Conservation (phyloP, 1,139 yeast genomes). For the Blastobotrys malaysiensis region DNA sequence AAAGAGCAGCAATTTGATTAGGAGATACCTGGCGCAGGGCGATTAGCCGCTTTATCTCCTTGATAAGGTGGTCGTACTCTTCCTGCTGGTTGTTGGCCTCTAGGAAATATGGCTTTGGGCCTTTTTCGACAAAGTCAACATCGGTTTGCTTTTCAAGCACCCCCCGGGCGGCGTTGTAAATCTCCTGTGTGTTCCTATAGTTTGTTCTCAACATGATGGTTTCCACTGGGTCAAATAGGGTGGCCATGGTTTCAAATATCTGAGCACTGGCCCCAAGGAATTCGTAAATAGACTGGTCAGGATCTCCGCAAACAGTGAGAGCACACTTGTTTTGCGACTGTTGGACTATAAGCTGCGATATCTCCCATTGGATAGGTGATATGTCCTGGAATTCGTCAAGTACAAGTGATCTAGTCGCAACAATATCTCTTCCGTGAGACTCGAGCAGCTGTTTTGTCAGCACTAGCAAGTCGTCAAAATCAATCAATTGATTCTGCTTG, state of each 20-base stretch:
- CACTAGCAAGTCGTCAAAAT: constrained; percentile 77
- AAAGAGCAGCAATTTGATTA: neutral
- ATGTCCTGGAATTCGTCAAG: constrained; percentile 97
- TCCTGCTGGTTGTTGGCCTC: neutral
- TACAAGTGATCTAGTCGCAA: constrained; percentile 57
- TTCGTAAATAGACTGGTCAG: constrained; percentile 88
- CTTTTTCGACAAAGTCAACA: neutral
- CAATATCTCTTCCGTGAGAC: constrained; percentile 37
- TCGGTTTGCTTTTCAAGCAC: constrained; percentile 55
- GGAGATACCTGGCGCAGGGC: neutral
- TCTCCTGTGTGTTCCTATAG: constrained; percentile 61
- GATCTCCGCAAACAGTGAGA: constrained; percentile 87
- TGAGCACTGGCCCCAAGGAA: constrained; percentile 73
- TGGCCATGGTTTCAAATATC: constrained; percentile 59
- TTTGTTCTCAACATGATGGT: constrained; percentile 54
- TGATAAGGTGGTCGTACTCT: neutral
- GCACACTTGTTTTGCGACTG: constrained; percentile 30
- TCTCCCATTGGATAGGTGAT: constrained; percentile 63
- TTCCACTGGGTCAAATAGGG: constrained; percentile 37
- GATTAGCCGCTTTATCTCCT: neutral
- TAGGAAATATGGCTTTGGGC: neutral
- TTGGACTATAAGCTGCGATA: constrained; percentile 55
- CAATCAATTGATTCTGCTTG: constrained; percentile 40
- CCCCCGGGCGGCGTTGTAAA: constrained; percentile 57
- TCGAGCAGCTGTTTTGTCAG: constrained; percentile 48